Evolutionary conservation across 2,329 filamentous ascomycete genomes (phyloP), one percentile per base, ranked within the genome.

Genomic region (Rutstroemia sp.): DNA sequence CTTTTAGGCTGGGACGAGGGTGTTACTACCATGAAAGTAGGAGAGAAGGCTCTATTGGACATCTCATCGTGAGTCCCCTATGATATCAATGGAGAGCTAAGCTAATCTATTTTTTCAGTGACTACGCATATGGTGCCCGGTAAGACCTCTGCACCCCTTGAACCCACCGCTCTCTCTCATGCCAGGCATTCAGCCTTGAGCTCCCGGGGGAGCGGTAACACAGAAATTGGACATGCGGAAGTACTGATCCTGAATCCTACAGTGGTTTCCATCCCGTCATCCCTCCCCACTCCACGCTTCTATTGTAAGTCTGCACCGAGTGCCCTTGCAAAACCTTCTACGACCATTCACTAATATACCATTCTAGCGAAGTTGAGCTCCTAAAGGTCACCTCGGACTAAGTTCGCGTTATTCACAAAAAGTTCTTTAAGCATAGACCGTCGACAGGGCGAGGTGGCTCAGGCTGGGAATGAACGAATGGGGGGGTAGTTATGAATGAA

Each of bases 1-100:
- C 40, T 36, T 48, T 16, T 54, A 91, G 88, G 83, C 65, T 95
- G 83, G 90, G 91, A 90, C 68, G 85, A 96, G 74, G 92, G 87
- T 63, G 91, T 97, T 53, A 75, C 77, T 50, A 77, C 83, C 69
- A 96, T 99, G 92, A 86, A 86, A 70, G 77, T 95, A 58, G 92
- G 92, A 71, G 92, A 97, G 81, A 92, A 89, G 77, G 86, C 90
- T 54, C 88, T 83, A 51, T 79, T 99, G 62, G 87, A 85, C 64
- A 96, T 97, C 70, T 81, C 85, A 61, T 78, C 81, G 87, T 91
- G 79, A 72, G 80, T 40, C 48, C 39, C 39, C 5, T 23, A 14
- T 12, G 25, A 38, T 39, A 6, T 25, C 16, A 30, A 30, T 36
- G 2, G 4, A 36, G 21, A 55, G 12, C 47, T 52, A 46, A 58